Evolutionary conservation across 1,284 basidiomycete genomes (phyloP).

Genomic region (Testicularia cyperi): DNA sequence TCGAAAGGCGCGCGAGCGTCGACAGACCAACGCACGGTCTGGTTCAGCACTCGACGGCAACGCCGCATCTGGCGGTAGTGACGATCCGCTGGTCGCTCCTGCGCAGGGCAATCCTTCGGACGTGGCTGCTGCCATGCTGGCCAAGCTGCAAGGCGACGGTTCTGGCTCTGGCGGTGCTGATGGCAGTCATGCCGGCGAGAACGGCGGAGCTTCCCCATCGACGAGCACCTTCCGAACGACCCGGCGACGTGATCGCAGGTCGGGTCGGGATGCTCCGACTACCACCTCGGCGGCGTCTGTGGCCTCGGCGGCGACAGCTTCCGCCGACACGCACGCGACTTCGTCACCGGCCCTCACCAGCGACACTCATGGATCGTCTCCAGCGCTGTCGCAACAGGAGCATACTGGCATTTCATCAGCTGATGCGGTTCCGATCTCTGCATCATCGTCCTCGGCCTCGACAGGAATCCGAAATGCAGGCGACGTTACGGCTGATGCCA

Average conservation of each 20-base stretch:
- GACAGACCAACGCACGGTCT: slow-evolving; percentile 26
- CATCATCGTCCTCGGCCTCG: slow-evolving; percentile 9
- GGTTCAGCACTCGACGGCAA: background rate
- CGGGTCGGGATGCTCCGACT: slow-evolving; percentile 11
- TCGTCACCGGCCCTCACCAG: slow-evolving; percentile 5
- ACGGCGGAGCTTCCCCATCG: background rate
- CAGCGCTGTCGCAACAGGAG: slow-evolving; percentile 8
- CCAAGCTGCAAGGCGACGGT: slow-evolving; percentile 54
- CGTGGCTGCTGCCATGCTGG: slow-evolving; percentile 53
- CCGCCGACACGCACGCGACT: background rate
- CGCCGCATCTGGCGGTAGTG: slow-evolving; percentile 2
- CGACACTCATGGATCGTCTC: slow-evolving; percentile 9
- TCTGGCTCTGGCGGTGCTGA: slow-evolving; percentile 17
- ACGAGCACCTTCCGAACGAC: slow-evolving; percentile 22
- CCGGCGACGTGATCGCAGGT: slow-evolving; percentile 24
- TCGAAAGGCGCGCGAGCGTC: slow-evolving; percentile 45
- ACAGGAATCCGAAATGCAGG: background rate
- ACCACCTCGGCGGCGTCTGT: background rate
- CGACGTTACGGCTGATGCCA: slow-evolving; percentile 12
- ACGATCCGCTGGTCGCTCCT: slow-evolving; percentile 6
- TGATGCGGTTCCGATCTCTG: slow-evolving; percentile 5
- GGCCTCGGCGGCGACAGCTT: background rate
- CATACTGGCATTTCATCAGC: background rate
- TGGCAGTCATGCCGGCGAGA: background rate
- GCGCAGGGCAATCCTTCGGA: slow-evolving; percentile 39